These are phyloP conservation scores for Rhodomyrtus psidioides DNA, from an alignment of 441 rosid species.

Conservation along the genomic window DNA sequence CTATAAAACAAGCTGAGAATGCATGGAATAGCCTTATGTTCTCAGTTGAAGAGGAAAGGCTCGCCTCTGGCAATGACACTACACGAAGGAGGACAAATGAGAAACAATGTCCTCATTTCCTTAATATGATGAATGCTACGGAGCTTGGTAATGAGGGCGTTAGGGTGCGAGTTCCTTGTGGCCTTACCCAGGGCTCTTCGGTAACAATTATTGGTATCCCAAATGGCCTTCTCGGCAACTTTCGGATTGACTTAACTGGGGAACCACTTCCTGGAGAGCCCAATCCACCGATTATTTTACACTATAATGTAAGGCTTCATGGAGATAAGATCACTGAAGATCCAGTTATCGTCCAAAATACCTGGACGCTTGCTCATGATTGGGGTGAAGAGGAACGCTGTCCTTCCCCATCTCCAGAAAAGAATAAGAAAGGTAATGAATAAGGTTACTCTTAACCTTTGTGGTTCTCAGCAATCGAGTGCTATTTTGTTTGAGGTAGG, in stretches of 20 bases:
- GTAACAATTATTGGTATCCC: slow-evolving; percentile 86
- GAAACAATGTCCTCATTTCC: slow-evolving; percentile 85
- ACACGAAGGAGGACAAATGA: slow-evolving; percentile 39
- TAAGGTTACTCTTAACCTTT: slow-evolving; percentile 1
- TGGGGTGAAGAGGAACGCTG: slow-evolving; percentile 99
- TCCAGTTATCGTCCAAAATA: slow-evolving; percentile 95
- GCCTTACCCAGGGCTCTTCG: slow-evolving; percentile 93
- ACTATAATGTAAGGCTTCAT: slow-evolving; percentile 89
- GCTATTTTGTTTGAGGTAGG: not conserved
- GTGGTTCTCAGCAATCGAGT: not conserved
- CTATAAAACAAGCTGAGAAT: slow-evolving; percentile 83
- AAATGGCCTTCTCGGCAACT: slow-evolving; percentile 79
- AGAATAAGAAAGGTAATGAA: slow-evolving; percentile 63
- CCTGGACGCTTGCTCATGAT: slow-evolving; percentile 86
- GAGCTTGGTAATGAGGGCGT: slow-evolving; percentile 32
- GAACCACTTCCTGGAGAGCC: slow-evolving; percentile 97
- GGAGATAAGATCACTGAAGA: slow-evolving; percentile 94
- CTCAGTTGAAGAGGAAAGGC: slow-evolving; percentile 55
- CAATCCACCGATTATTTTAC: slow-evolving; percentile 88
- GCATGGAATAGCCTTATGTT: slow-evolving; percentile 81
- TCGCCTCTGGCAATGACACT: slow-evolving; percentile 34
- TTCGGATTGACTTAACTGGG: slow-evolving; percentile 81
- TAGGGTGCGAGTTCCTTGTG: slow-evolving; percentile 75
- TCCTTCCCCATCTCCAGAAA: slow-evolving; percentile 67
- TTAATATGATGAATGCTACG: slow-evolving; percentile 71